A percentile compares a stretch with the other conserved stretches of the same genome.
phyloP scores from a whole-genome alignment of 2,329 filamentous ascomycete genomes.

The Ambrosiella cleistominuta region DNA sequence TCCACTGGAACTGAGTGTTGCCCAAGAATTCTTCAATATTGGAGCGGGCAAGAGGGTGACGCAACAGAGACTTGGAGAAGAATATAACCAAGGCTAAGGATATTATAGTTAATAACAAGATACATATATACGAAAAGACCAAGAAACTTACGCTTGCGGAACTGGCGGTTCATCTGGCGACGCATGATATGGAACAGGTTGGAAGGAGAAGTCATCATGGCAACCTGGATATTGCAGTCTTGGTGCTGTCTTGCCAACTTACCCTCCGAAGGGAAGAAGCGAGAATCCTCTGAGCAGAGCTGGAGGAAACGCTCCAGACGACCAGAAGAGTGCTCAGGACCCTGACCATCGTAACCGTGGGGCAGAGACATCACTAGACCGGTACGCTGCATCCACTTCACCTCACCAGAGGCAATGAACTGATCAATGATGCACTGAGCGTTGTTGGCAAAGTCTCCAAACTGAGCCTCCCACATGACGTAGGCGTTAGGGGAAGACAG shows the following conservation, averaged over 20 bases:
- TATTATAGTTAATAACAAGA: not conserved
- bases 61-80: slow-evolving; percentile 94
- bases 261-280: slow-evolving; percentile 71
- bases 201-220: slow-evolving; percentile 87
- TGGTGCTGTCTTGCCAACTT: slow-evolving; percentile 95
- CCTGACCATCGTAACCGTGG: slow-evolving; percentile 95
- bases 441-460: slow-evolving; percentile 99
- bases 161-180: slow-evolving; percentile 96
- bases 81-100: slow-evolving; percentile 71
- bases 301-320: slow-evolving; percentile 95
- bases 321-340: slow-evolving; percentile 93
- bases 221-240: slow-evolving; percentile 98
- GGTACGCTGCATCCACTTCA: slow-evolving; percentile 97
- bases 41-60: slow-evolving; percentile 83
- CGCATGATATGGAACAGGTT: slow-evolving; percentile 95
- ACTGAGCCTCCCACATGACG: slow-evolving; percentile 99
- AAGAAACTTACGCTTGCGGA: slow-evolving; percentile 75
- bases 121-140: not conserved
- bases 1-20: slow-evolving; percentile 89
- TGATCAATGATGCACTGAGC: slow-evolving; percentile 98
- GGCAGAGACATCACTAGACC: slow-evolving; percentile 91
- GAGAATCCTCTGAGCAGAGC: slow-evolving; percentile 91
- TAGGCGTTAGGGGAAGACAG: slow-evolving; percentile 90
- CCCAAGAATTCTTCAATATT: slow-evolving; percentile 78
- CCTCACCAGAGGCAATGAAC: slow-evolving; percentile 92